phyloP scores from a whole-genome alignment of 345 rosid genomes.

The Moricandia moricandioides region DNA sequence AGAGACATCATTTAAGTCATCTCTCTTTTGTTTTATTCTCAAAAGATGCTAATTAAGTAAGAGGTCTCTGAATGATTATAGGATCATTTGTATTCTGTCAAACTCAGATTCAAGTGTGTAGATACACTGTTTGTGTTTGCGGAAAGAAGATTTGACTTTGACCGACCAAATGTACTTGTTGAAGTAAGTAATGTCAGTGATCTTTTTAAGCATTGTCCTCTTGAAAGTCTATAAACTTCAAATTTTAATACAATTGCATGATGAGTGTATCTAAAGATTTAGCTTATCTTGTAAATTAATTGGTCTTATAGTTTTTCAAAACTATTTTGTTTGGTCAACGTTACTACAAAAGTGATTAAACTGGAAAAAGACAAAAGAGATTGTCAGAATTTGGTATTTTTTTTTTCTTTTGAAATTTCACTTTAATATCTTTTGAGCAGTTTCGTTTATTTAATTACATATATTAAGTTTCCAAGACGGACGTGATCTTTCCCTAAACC shows the following conservation, averaged over 20 bases:
- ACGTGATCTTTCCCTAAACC: constrained; percentile 91
- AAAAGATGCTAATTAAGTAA: neutral
- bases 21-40: neutral
- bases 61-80: constrained; percentile 19
- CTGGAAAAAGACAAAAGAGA: constrained; percentile 41
- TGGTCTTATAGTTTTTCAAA: constrained; percentile 49
- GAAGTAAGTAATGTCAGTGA: constrained; percentile 5
- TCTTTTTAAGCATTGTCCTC: neutral
- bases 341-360: constrained; percentile 35
- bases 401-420: constrained; percentile 27
- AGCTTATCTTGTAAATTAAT: constrained; percentile 20
- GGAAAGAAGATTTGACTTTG: constrained; percentile 34
- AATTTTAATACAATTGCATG: neutral
- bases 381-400: constrained; percentile 60
- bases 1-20: neutral
- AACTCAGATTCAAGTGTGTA: constrained; percentile 29
- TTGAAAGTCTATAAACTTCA: neutral
- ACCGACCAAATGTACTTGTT: constrained; percentile 30
- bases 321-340: constrained; percentile 31
- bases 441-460: constrained; percentile 44
- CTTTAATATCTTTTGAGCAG: constrained; percentile 20
- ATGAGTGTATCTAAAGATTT: neutral
- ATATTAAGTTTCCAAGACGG: constrained; percentile 89
- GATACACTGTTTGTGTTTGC: constrained; percentile 6
- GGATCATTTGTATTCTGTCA: constrained; percentile 22